A percentile compares a stretch with the other conserved stretches of the same genome.
phyloP scores from a whole-genome alignment of 2,329 filamentous ascomycete genomes.

The Scytalidium lignicola region DNA sequence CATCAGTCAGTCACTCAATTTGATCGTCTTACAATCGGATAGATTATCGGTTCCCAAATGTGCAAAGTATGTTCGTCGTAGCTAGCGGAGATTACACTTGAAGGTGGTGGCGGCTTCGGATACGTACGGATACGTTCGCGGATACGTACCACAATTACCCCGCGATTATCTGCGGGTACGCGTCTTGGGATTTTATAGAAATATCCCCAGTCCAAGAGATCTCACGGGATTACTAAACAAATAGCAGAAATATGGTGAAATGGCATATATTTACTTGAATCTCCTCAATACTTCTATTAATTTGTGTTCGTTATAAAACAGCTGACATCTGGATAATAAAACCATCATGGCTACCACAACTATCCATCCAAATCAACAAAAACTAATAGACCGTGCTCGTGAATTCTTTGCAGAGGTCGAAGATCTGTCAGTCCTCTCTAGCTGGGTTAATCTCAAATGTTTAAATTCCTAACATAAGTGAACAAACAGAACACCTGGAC shows the following conservation, averaged over 20 bases:
- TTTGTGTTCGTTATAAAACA: not conserved
- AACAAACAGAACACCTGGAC: conserved; percentile 36
- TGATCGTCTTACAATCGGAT: too few species aligned
- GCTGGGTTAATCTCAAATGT: not conserved
- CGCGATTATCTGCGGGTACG: too few species aligned
- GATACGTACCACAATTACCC: not conserved
- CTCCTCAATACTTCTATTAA: not conserved
- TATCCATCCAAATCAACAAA: conserved; percentile 5
- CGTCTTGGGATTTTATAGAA: too few species aligned
- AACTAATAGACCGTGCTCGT: conserved; percentile 7
- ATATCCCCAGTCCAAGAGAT: too few species aligned
- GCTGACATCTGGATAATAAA: not conserved
- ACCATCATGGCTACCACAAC: not conserved
- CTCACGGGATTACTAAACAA: too few species aligned
- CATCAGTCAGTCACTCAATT: too few species aligned
- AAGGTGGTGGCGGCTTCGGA: not conserved
- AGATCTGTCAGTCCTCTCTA: conserved; percentile 19
- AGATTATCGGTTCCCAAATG: too few species aligned
- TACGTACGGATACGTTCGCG: too few species aligned
- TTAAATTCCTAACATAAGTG: not conserved
- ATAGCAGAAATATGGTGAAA: too few species aligned
- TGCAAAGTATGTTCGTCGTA: too few species aligned
- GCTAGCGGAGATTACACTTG: too few species aligned
- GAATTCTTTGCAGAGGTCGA: conserved; percentile 26
- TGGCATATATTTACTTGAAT: not conserved